Evolutionary conservation across 352 stramenopile genomes (phyloP).

Genomic region (Globisporangium nodosum): DNA sequence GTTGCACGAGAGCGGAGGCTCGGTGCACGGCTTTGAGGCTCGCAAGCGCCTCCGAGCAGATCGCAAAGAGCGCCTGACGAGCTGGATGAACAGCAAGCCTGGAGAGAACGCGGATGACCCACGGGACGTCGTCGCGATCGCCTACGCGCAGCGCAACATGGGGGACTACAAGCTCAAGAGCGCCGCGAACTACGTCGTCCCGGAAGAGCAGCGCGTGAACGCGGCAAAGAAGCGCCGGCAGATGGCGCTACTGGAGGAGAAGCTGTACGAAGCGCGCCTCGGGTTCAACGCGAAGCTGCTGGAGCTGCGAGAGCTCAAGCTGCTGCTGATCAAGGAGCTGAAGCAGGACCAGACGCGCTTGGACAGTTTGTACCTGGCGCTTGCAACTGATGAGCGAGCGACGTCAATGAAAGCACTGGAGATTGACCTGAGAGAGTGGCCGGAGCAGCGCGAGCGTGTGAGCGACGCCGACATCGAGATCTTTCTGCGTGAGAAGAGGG

Average conservation of each 20-base stretch:
- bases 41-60: conserved; percentile 71
- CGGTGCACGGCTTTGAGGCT: conserved; percentile 74
- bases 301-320: conserved; percentile 86
- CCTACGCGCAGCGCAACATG: conserved; percentile 84
- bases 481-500: conserved; percentile 52
- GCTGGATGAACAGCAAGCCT: conserved; percentile 70
- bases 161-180: conserved; percentile 92
- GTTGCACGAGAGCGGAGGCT: conserved; percentile 6
- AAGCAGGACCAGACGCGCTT: conserved; percentile 48
- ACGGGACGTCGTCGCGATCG: conserved; percentile 87
- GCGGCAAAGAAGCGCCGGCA: conserved; percentile 86
- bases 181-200: conserved; percentile 82
- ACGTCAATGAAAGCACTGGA: conserved; percentile 13
- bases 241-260: conserved; percentile 80
- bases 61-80: conserved; percentile 54
- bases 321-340: conserved; percentile 72
- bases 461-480: conserved; percentile 74
- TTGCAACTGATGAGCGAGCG: conserved; percentile 18
- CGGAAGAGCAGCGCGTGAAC: conserved; percentile 86
- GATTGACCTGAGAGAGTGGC: conserved; percentile 81
- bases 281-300: conserved; percentile 90
- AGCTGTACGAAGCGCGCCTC: conserved; percentile 72
- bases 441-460: conserved; percentile 82
- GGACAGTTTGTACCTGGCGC: conserved; percentile 32
- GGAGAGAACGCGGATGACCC: conserved; percentile 88